Evolutionary conservation across 2,329 filamentous ascomycete species (phyloP).

Genomic region (Microsporum audouinii): DNA sequence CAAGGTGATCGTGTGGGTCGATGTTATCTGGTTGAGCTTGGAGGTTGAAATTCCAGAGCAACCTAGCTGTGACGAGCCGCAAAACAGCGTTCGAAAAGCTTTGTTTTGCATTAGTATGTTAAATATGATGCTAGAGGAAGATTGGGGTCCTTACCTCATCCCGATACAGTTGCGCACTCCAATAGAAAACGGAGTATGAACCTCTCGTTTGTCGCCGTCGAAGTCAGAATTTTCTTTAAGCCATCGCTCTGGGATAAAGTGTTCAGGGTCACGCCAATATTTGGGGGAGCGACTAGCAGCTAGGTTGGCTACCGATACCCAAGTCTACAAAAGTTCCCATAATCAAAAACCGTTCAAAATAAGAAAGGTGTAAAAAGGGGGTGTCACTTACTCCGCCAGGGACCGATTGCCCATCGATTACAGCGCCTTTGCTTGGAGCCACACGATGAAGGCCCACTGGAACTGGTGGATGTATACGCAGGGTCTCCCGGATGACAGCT

Average conservation of each 20-base stretch:
- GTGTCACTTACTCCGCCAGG: neutral
- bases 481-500: conserved; percentile 65
- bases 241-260: neutral
- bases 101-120: neutral
- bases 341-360: neutral
- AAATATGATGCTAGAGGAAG: neutral
- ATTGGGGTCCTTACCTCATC: neutral
- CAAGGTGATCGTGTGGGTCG: neutral
- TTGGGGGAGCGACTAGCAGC: neutral
- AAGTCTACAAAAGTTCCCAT: neutral
- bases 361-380: neutral
- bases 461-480: conserved; percentile 62
- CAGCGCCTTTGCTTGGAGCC: conserved; percentile 39
- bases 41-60: neutral
- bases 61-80: neutral
- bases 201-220: neutral
- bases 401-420: neutral
- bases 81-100: neutral
- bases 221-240: neutral
- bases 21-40: neutral
- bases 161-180: neutral
- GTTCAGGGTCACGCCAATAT: neutral
- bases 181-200: neutral
- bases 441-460: conserved; percentile 63
- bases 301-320: neutral